Base-by-base conservation (phyloP, 2,329 filamentous ascomycete species). In the Talaromyces sp. region DNA sequence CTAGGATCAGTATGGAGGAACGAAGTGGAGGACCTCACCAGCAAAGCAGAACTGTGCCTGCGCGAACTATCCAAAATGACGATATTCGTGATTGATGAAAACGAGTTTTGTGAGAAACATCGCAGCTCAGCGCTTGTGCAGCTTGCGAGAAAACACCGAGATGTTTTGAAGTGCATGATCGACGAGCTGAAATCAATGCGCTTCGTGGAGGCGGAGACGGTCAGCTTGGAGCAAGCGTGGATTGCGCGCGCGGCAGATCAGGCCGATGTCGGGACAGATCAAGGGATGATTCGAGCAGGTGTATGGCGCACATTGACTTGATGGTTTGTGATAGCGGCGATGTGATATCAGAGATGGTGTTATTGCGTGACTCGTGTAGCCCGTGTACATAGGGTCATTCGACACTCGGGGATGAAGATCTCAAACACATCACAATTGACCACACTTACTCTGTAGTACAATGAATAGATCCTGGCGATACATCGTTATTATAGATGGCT, bases 41-140 rank as follows among this genome's bases (percentile, higher is more conserved):
- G 71, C 48, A 77, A 75, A 60, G 66, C 79, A 9, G 77, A 78
- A 56, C 69, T 76, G 3, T 75, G 71, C 59, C 64, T 71, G 19
- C 71, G 77, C 14, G 73, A 77, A 56, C 68, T 80, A 47, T 73
- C 76, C 60, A 75, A 71, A 41, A 70, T 80, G 41, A 75, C 79
- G 66, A 72, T 79, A 33, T 62, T 73, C 24, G 71, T 71, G 7
- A 33, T 62, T 22, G 72, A 73, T 33, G 64, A 68, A 13, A 59
- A 73, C 6, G 64, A 66, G 68, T 37, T 77, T 77, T 31, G 19
- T 3, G 35, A 22, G 3, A 47, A 59, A 22, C 45, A 62, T 16
- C 2, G 35, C 13, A 43, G 1, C 35, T 64, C 65, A 9, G 76
- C 77, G 5, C 69, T 80, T 13, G 64, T 71, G 5, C 74, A 74